Conservation (phyloP, 257 asterid genomes). For the Solanum stenotomum region DNA sequence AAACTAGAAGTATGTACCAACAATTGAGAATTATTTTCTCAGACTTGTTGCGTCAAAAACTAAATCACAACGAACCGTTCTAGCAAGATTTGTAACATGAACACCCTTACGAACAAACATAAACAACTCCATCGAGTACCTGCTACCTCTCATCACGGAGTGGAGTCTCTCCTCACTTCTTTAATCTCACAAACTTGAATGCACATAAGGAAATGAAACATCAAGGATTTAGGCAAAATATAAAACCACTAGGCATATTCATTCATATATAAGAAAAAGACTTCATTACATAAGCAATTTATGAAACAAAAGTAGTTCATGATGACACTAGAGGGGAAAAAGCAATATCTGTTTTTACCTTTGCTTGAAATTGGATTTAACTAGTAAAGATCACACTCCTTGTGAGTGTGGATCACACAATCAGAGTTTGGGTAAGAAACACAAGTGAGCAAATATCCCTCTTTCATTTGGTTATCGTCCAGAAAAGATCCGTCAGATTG, state of each 20-base stretch:
- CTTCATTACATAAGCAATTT: neutral
- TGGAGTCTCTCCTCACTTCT: neutral
- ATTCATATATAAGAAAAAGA: neutral
- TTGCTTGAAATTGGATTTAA: neutral
- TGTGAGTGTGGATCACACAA: slow-evolving; percentile 77
- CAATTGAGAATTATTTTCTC: neutral
- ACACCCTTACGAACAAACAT: neutral
- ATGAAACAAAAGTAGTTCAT: neutral
- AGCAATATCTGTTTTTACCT: neutral
- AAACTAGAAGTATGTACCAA: neutral
- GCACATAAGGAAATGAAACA: neutral
- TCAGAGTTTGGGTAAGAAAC: slow-evolving; percentile 69
- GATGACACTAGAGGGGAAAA: neutral
- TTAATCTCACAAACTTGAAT: neutral
- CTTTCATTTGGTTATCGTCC: slow-evolving; percentile 39
- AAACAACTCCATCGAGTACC: neutral
- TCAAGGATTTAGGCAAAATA: neutral
- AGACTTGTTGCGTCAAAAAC: neutral
- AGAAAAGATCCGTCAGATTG: slow-evolving; percentile 79
- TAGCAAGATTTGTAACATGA: neutral
- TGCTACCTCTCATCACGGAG: neutral
- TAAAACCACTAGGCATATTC: neutral
- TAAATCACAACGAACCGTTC: neutral
- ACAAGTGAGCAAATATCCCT: slow-evolving; percentile 67
- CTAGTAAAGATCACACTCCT: slow-evolving; percentile 64